phyloP scores from a whole-genome alignment of 176 grass and related monocot genomes.

The Aegilops bicornis region DNA sequence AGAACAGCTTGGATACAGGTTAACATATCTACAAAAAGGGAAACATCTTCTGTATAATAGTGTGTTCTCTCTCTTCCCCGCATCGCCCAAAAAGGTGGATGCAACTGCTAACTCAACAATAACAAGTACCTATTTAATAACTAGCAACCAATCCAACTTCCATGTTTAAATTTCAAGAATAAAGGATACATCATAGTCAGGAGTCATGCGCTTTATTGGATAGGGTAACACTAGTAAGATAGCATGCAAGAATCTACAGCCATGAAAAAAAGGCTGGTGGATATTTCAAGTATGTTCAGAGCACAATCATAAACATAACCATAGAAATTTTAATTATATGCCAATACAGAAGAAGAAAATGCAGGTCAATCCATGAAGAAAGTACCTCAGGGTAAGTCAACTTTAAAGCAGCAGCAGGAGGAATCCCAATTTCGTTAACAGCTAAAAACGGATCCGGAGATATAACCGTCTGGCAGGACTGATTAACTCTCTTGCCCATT shows the following conservation, averaged over 20 bases:
- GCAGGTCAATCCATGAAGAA: slow-evolving; percentile 17
- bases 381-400: slow-evolving; percentile 91
- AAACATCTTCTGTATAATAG: background rate
- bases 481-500: slow-evolving; percentile 99
- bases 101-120: background rate
- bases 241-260: slow-evolving; percentile 2
- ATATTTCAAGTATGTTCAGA: background rate
- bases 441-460: slow-evolving; percentile 93
- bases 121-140: background rate
- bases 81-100: background rate
- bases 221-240: background rate
- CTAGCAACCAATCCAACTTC: background rate
- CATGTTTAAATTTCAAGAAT: slow-evolving; percentile 14
- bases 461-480: slow-evolving; percentile 90
- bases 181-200: background rate
- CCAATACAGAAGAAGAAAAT: background rate
- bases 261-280: background rate
- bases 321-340: background rate
- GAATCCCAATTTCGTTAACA: slow-evolving; percentile 96
- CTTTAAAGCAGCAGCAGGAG: slow-evolving; percentile 80
- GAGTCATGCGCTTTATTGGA: background rate
- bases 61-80: background rate
- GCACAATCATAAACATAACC: background rate
- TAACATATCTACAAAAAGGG: background rate
- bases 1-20: background rate